These are phyloP conservation scores for Geotrichum ghanense DNA, from an alignment of 805 yeast species.

Conservation along the genomic window DNA sequence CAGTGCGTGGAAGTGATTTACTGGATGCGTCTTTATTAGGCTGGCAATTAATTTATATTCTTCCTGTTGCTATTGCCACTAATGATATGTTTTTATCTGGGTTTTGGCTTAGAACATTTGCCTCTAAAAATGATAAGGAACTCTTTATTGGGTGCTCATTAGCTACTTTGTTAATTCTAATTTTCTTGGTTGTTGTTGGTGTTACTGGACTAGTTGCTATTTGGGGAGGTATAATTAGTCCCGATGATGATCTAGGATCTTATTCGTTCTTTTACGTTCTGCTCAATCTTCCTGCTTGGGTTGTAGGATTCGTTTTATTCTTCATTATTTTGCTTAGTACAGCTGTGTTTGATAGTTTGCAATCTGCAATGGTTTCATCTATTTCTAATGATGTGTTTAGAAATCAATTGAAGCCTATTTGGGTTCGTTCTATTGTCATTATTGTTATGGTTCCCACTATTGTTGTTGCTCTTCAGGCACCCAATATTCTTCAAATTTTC, in stretches of 20 bases:
- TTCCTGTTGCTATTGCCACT: slow-evolving; percentile 77
- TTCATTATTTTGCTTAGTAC: slow-evolving; percentile 67
- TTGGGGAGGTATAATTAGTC: slow-evolving; percentile 63
- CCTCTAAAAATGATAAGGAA: slow-evolving; percentile 68
- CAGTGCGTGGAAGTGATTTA: slow-evolving; percentile 53
- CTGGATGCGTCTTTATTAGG: slow-evolving; percentile 61
- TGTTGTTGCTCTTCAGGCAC: slow-evolving; percentile 74
- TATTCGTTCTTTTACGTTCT: slow-evolving; percentile 66
- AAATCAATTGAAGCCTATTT: slow-evolving; percentile 57
- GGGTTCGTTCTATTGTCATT: slow-evolving; percentile 59
- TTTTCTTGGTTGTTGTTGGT: slow-evolving; percentile 63
- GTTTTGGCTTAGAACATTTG: slow-evolving; percentile 91
- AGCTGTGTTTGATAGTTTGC: slow-evolving; percentile 81
- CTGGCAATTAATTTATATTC: slow-evolving; percentile 80
- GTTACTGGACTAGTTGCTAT: slow-evolving; percentile 79
- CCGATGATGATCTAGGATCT: slow-evolving; percentile 37
- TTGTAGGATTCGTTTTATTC: slow-evolving; percentile 70
- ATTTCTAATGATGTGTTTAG: slow-evolving; percentile 84
- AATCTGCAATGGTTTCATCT: slow-evolving; percentile 79
- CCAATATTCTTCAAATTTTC: slow-evolving; percentile 75
- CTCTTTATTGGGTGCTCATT: slow-evolving; percentile 62
- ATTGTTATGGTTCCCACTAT: slow-evolving; percentile 77
- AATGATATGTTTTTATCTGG: slow-evolving; percentile 87
- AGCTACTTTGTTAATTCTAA: slow-evolving; percentile 57
- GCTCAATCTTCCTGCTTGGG: slow-evolving; percentile 71